Evolutionary conservation across 106 monocot genomes (phyloP).

Genomic region (Dioscorea dumetorum): DNA sequence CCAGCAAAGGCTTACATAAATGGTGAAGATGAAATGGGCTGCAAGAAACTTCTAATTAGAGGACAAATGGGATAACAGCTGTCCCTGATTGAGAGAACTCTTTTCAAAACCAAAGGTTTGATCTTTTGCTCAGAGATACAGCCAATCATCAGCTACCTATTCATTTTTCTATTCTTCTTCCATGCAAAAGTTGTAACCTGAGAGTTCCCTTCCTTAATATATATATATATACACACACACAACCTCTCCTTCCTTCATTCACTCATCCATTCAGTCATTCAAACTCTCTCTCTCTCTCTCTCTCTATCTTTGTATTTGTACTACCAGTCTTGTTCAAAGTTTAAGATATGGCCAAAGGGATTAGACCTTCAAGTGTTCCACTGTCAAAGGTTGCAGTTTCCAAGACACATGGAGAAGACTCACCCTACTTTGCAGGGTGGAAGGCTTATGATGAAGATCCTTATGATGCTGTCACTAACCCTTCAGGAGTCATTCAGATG

Average conservation of each 20-base stretch:
- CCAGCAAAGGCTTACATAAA: no score
- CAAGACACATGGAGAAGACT: constrained; percentile 51
- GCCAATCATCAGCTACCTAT: constrained; percentile 8
- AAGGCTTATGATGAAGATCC: constrained; percentile 61
- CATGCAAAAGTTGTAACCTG: neutral
- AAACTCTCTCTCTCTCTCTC: no score
- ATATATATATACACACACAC: neutral
- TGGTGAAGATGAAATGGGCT: neutral
- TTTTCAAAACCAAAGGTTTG: neutral
- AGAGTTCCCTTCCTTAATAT: neutral
- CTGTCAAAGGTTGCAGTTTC: constrained; percentile 37
- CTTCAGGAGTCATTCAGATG: constrained; percentile 67
- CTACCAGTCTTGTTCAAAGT: neutral
- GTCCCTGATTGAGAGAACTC: neutral
- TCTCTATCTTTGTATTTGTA: neutral
- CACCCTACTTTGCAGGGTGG: constrained; percentile 73
- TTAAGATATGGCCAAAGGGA: constrained; percentile 7
- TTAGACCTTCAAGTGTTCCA: constrained; percentile 7
- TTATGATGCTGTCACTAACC: constrained; percentile 44
- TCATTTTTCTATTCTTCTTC: neutral
- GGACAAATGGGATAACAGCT: neutral
- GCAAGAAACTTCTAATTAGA: neutral
- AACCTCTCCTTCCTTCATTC: neutral
- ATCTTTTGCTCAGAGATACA: neutral
- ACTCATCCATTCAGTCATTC: neutral